Evolutionary conservation across 2,329 filamentous ascomycete genomes (phyloP).

Genomic region (Fusarium sp.): DNA sequence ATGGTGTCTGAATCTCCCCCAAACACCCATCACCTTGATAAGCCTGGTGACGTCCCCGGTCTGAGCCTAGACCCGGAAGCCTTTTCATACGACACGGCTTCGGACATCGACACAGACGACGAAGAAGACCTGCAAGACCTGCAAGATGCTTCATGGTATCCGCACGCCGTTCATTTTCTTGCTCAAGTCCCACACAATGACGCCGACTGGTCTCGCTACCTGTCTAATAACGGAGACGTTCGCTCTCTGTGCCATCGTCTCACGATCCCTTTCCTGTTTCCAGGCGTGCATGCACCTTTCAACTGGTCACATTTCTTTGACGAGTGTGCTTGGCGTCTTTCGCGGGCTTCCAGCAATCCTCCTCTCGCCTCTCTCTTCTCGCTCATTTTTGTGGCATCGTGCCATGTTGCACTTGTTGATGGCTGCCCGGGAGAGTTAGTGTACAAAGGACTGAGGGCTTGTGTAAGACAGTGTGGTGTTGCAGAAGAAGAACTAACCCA

Average conservation of each 20-base stretch:
- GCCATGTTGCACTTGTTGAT: conserved; percentile 17
- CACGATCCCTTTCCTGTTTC: conserved; percentile 13
- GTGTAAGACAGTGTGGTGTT: conserved; percentile 19
- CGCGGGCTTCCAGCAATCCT: background rate
- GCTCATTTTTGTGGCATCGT: conserved; percentile 29
- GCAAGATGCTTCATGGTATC: conserved; percentile 5
- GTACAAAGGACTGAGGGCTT: conserved; percentile 5
- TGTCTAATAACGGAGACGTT: conserved; percentile 18
- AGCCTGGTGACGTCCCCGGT: background rate
- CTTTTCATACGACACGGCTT: background rate
- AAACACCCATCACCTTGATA: background rate
- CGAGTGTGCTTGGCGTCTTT: conserved; percentile 22
- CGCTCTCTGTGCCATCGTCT: conserved; percentile 12
- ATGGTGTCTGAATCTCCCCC: conserved; percentile 17
- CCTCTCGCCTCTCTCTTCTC: conserved; percentile 30
- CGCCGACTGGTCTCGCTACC: conserved; percentile 19
- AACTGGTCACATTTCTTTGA: conserved; percentile 22
- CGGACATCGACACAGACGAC: background rate
- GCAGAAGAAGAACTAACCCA: conserved; percentile 20
- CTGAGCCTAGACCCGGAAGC: conserved; percentile 1
- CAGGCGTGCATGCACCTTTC: background rate
- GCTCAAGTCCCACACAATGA: conserved; percentile 23
- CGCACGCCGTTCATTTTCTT: conserved; percentile 29
- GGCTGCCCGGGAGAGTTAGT: conserved; percentile 18
- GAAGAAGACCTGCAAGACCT: background rate